Percentiles rank a stretch among this genome's conserved stretches.
Conservation (phyloP, 345 rosid species). For the Eucalyptus sp. region DNA sequence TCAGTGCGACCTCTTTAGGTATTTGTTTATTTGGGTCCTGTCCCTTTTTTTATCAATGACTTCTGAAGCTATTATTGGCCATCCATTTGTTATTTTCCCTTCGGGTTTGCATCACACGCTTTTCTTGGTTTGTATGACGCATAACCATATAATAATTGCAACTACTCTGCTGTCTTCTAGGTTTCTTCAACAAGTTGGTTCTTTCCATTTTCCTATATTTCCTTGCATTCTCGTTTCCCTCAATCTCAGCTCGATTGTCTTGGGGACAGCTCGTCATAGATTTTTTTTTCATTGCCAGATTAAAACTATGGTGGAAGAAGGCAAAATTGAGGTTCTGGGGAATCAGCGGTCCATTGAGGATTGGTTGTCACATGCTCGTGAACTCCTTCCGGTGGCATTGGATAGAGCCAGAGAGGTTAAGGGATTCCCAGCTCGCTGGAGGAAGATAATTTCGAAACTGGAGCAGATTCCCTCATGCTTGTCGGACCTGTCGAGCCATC, state of each 20-base stretch:
- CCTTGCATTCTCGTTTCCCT: not conserved
- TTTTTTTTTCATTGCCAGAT: not conserved
- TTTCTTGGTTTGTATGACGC: not conserved
- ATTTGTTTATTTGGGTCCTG: slow-evolving; percentile 27
- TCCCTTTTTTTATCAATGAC: slow-evolving; percentile 6
- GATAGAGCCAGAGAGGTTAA: slow-evolving; percentile 46
- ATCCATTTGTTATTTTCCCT: not conserved
- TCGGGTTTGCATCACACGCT: not conserved
- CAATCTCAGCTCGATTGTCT: not conserved
- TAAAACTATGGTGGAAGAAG: slow-evolving; percentile 42
- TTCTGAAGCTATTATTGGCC: slow-evolving; percentile 3
- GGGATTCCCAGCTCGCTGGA: slow-evolving; percentile 80
- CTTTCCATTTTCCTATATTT: not conserved
- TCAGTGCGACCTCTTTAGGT: slow-evolving; percentile 22
- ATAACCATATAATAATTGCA: slow-evolving; percentile 26
- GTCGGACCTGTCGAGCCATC: slow-evolving; percentile 83
- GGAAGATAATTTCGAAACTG: slow-evolving; percentile 59
- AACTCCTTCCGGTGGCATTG: slow-evolving; percentile 52
- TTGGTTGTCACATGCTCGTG: slow-evolving; percentile 59
- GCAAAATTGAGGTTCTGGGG: slow-evolving; percentile 3
- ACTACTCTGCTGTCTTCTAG: slow-evolving; percentile 46
- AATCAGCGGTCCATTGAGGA: slow-evolving; percentile 46
- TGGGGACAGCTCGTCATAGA: not conserved
- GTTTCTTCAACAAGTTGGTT: slow-evolving; percentile 6
- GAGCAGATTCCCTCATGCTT: slow-evolving; percentile 70